phyloP scores from a whole-genome alignment of 768 basidiomycete genomes.

The Lactarius hatsudake region DNA sequence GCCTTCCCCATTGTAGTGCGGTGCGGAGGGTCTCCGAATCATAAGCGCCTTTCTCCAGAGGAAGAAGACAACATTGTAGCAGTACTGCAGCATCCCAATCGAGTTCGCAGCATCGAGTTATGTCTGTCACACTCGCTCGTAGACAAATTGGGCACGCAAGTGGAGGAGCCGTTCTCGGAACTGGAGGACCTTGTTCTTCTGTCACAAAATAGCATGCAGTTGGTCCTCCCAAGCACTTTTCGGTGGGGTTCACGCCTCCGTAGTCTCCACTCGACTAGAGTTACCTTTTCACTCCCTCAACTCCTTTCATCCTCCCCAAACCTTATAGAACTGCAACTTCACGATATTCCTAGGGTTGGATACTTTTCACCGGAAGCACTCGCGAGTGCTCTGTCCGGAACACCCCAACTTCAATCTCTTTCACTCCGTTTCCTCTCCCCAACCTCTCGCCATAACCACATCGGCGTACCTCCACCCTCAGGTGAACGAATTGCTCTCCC shows the following conservation, averaged over 20 bases:
- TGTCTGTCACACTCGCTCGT: not conserved
- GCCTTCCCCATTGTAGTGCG: not conserved
- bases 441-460: not conserved
- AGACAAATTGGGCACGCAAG: not conserved
- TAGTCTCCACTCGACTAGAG: not conserved
- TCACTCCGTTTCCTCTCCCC: not conserved
- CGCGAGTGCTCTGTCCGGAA: not conserved
- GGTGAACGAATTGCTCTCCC: not conserved
- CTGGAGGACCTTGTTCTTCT: not conserved
- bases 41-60: not conserved
- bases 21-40: not conserved
- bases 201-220: not conserved
- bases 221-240: not conserved
- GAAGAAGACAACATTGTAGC: not conserved
- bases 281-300: not conserved
- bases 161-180: not conserved
- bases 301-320: not conserved
- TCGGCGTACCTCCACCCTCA: not conserved
- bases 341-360: not conserved
- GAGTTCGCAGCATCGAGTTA: not conserved
- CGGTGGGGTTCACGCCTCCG: not conserved
- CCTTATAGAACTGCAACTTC: not conserved
- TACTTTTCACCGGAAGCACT: not conserved
- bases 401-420: not conserved
- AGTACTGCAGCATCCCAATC: not conserved